Conservation (phyloP, 257 asterid genomes). For the Plectranthus barbatus region DNA sequence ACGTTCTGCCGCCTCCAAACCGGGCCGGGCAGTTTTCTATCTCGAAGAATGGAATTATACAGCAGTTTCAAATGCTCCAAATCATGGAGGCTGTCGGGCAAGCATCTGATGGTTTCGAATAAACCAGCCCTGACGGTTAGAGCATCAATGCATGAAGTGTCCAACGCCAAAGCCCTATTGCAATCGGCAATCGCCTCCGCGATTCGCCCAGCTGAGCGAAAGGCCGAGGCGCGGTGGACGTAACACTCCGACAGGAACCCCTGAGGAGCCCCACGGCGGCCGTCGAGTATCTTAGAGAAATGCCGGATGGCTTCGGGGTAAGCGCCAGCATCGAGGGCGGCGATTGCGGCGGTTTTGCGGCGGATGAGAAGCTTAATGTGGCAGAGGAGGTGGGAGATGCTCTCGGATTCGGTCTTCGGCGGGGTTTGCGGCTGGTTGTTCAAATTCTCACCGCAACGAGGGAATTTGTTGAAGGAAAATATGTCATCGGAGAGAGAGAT, state of each 20-base stretch:
- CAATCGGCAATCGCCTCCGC: constrained; percentile 77
- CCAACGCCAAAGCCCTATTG: constrained; percentile 73
- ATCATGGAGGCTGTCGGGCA: constrained; percentile 89
- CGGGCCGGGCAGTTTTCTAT: constrained; percentile 71
- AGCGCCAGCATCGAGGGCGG: constrained; percentile 67
- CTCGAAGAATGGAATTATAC: constrained; percentile 73
- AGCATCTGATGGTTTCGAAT: constrained; percentile 64
- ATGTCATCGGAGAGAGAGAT: constrained; percentile 79
- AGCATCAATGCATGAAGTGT: constrained; percentile 74
- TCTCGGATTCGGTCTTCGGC: constrained; percentile 48
- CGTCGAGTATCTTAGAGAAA: constrained; percentile 65
- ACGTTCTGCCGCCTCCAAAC: constrained; percentile 77
- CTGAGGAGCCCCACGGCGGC: constrained; percentile 73
- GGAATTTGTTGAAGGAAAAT: constrained; percentile 47
- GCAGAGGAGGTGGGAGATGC: constrained; percentile 55
- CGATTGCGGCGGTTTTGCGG: constrained; percentile 70
- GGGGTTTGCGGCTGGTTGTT: constrained; percentile 30
- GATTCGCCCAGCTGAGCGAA: constrained; percentile 42
- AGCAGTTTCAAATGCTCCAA: constrained; percentile 83
- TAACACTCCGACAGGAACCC: constrained; percentile 62
- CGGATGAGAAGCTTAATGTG: constrained; percentile 68
- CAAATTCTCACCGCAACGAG: constrained; percentile 29
- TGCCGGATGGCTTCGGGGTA: constrained; percentile 60
- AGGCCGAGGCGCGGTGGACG: constrained; percentile 60
- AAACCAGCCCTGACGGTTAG: constrained; percentile 63